Evolutionary conservation across 2,329 filamentous ascomycete species (phyloP).

Genomic region (Aspergillus tanneri): DNA sequence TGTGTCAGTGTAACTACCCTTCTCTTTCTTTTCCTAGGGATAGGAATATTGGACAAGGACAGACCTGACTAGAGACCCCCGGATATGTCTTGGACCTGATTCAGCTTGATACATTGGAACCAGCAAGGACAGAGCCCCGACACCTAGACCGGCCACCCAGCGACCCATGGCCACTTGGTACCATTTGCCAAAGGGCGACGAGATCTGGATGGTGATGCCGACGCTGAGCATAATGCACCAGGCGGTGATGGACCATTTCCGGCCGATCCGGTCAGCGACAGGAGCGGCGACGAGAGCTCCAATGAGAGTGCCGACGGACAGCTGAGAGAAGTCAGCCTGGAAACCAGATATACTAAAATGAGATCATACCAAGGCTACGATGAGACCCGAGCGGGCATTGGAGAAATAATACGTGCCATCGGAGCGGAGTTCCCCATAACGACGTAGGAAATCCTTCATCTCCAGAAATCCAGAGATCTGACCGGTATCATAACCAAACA

Average conservation of each 20-base stretch:
- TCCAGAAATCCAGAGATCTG: slow-evolving; percentile 47
- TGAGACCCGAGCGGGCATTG: slow-evolving; percentile 44
- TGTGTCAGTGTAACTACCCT: background rate
- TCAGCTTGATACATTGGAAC: slow-evolving; percentile 50
- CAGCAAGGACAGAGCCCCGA: slow-evolving; percentile 43
- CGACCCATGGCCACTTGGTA: slow-evolving; percentile 46
- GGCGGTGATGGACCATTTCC: slow-evolving; percentile 43
- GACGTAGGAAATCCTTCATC: slow-evolving; percentile 42
- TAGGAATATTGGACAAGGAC: slow-evolving; percentile 3
- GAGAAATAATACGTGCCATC: slow-evolving; percentile 39
- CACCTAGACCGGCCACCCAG: slow-evolving; percentile 44
- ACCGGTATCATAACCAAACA: slow-evolving; percentile 46
- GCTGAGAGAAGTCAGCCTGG: slow-evolving; percentile 21
- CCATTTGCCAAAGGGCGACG: slow-evolving; percentile 38
- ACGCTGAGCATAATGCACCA: slow-evolving; percentile 42
- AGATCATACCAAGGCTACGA: slow-evolving; percentile 40
- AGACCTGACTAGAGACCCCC: slow-evolving; percentile 45
- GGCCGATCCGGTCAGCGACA: slow-evolving; percentile 43
- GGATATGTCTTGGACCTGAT: slow-evolving; percentile 46
- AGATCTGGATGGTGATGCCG: slow-evolving; percentile 46
- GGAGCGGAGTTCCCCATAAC: slow-evolving; percentile 34
- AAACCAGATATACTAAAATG: background rate
- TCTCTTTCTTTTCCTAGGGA: background rate
- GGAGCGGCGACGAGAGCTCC: slow-evolving; percentile 44
- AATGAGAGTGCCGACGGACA: slow-evolving; percentile 46